These are phyloP conservation scores for Malassezia brasiliensis DNA, from an alignment of 1,284 basidiomycete species.

Conservation along the genomic window DNA sequence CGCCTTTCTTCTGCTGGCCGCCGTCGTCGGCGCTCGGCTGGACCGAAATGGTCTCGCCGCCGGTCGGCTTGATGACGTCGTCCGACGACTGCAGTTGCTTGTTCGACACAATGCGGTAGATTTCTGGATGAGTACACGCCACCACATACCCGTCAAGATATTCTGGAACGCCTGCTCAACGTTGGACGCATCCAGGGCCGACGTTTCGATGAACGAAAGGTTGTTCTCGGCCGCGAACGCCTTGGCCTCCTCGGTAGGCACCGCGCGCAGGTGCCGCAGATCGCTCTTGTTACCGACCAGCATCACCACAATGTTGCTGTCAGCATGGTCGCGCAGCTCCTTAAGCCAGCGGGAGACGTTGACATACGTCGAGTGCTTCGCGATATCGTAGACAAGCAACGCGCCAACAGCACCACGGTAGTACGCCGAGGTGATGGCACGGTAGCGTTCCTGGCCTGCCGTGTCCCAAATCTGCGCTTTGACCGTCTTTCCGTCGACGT, in stretches of 20 bases:
- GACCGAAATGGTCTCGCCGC: conserved; percentile 48
- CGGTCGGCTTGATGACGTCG: conserved; percentile 47
- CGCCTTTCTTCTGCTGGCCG: conserved; percentile 45
- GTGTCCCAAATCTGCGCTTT: conserved; percentile 99
- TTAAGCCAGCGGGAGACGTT: conserved; percentile 97
- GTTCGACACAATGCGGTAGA: conserved; percentile 49
- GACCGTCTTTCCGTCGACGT: conserved; percentile 88
- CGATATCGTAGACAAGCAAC: conserved; percentile 52
- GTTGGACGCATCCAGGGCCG: conserved; percentile 96
- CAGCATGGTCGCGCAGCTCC: conserved; percentile 65
- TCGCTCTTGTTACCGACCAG: conserved; percentile 71
- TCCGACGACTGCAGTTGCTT: conserved; percentile 47
- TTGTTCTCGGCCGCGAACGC: conserved; percentile 61
- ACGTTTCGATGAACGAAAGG: conserved; percentile 86
- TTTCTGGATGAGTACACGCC: conserved; percentile 23
- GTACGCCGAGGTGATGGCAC: conserved; percentile 91
- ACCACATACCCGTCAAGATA: conserved; percentile 71
- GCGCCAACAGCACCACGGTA: conserved; percentile 87
- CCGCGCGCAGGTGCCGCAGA: conserved; percentile 90
- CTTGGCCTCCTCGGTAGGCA: conserved; percentile 66
- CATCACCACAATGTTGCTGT: conserved; percentile 53
- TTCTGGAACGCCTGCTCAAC: conserved; percentile 90
- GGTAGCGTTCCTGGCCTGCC: conserved; percentile 95
- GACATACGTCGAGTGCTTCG: conserved; percentile 81
- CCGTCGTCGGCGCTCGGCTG: conserved; percentile 46